Evolutionary conservation across 371 early-diverging fungal species (phyloP).

Genomic region (Mucor plumbeus): DNA sequence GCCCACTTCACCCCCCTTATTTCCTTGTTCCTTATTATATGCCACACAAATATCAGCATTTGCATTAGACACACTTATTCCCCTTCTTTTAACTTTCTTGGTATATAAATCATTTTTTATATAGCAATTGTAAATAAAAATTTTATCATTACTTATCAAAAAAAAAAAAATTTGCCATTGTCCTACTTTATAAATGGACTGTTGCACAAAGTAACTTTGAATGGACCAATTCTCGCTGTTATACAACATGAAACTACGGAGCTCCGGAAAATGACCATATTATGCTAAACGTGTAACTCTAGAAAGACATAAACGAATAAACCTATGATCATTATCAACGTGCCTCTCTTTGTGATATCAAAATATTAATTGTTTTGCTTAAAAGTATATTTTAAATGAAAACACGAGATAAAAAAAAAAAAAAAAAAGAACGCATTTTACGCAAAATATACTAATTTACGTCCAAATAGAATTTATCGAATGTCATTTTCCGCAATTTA

Average conservation of each 20-base stretch:
- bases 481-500: too few species aligned
- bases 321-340: background rate
- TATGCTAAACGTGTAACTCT: background rate
- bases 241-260: constrained; percentile 11
- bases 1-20: background rate
- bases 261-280: constrained; percentile 16
- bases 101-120: background rate
- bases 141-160: background rate
- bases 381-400: too few species aligned
- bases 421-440: too few species aligned
- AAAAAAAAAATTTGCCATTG: too few species aligned
- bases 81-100: background rate
- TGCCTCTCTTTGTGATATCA: background rate
- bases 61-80: background rate
- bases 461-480: too few species aligned
- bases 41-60: background rate
- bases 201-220: background rate
- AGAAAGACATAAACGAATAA: background rate
- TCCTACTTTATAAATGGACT: background rate
- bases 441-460: too few species aligned
- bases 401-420: too few species aligned
- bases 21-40: background rate
- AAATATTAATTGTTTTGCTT: too few species aligned
- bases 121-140: constrained; percentile 6
- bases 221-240: background rate